phyloP scores from a whole-genome alignment of 768 basidiomycete species.

The Holtermanniella nyarrowii region DNA sequence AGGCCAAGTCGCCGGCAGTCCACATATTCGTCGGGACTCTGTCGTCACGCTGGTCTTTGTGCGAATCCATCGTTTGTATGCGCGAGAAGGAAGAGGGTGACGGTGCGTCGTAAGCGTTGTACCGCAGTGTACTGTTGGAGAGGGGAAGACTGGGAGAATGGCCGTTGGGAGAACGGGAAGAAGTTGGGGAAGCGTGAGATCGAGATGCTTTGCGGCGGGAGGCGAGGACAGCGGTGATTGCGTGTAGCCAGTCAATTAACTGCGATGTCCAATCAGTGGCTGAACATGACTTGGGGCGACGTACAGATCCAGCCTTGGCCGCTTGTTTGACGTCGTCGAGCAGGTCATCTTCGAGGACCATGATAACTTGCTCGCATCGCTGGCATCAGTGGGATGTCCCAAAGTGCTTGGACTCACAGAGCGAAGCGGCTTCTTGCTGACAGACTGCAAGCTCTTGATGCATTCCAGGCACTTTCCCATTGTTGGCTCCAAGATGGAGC shows the following conservation, averaged over 20 bases:
- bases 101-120: neutral
- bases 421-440: neutral
- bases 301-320: constrained; percentile 1
- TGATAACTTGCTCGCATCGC: constrained; percentile 5
- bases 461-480: too few relatives aligned
- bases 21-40: neutral
- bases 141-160: neutral
- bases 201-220: too few relatives aligned
- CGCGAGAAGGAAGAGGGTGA: too few relatives aligned
- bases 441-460: too few relatives aligned
- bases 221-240: too few relatives aligned
- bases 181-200: too few relatives aligned
- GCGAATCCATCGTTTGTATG: neutral
- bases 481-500: too few relatives aligned
- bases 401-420: constrained; percentile 1
- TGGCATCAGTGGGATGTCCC: neutral
- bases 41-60: neutral
- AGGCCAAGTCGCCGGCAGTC: neutral
- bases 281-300: neutral
- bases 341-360: constrained; percentile 1
- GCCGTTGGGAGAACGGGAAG: too few relatives aligned
- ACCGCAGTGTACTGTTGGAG: neutral
- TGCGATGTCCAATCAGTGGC: too few relatives aligned
- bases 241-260: too few relatives aligned
- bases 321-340: constrained; percentile 1